Base-by-base conservation (phyloP, 345 rosid genomes). In the Boechera stricta region DNA sequence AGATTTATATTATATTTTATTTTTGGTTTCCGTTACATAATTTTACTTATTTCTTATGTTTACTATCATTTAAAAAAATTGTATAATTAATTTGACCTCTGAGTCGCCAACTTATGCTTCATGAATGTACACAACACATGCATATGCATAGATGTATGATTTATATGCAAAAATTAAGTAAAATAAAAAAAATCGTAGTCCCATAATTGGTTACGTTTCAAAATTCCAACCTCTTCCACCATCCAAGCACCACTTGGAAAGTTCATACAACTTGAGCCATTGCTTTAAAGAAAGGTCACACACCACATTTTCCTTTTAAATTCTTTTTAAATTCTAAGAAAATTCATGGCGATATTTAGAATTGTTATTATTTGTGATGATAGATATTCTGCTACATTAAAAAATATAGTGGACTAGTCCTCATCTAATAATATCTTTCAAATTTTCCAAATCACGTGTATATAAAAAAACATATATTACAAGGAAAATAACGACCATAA, bases 181-280 rank as follows among this genome's bases (percentile, higher is more conserved):
- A 48, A 28, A 35, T 5, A 11, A 53, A 21, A 21, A 21, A 39
- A 5, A 44, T 10, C 3, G 47, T 66, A 49, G 74, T 55, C 65
- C 57, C 74, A 57, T 64, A 39, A 61, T 58, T 64, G 69, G 51
- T 60, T 60, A 69, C 57, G 67, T 75, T 78, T 70, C 65, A 62
- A 71, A 69, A 45, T 59, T 58, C 59, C 69, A 70, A 67, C 74
- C 59, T 48, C 72, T 69, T 49, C 77, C 72, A 60, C 73, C 80
- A 78, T 74, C 47, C 47, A 51, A 71, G 73, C 81, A 78, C 82
- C 78, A 78, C 82, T 73, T 63, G 64, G 82, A 78, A 73, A 78
- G 74, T 67, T 78, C 78, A 67, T 60, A 60, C 78, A 78, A 78
- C 69, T 73, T 73, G 74, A 67, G 70, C 77, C 69, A 67, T 60